Base-by-base conservation (phyloP, 2,329 filamentous ascomycete species). In the Colletotrichum brevisporum region DNA sequence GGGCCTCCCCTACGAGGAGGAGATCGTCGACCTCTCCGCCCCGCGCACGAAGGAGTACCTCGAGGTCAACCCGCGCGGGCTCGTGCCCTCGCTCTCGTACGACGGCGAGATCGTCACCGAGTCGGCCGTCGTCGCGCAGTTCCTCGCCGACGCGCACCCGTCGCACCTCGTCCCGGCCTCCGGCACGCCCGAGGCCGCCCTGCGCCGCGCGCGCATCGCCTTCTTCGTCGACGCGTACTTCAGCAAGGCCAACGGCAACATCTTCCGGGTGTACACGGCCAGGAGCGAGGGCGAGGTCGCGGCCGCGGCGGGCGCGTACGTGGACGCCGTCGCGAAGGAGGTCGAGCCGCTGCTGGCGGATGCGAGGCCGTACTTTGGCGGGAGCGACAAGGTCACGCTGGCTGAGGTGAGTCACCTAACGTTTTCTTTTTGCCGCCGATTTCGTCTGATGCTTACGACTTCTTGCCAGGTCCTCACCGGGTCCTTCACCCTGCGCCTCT, bases 1-100 rank as follows among this genome's bases (percentile, higher is more conserved):
- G 13, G 84, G 85, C 12, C 76, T 94, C 36, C 83, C 88, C 0
- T 93, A 89, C 74, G 89, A 93, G 66, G 90, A 94, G 73, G 89
- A 92, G 69, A 88, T 89, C 66, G 92, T 97, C 74, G 91, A 95
- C 77, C 85, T 96, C 54, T 79, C 82, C 73, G 86, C 80, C 10
- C 93, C 93, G 0, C 89, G 93, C 10, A 89, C 91, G 31, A 83
- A 88, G 45, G 93, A 91, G 84, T 96, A 95, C 77, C 86, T 96
- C 9, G 83, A 90, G 59, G 82, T 96, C 77, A 95, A 95, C 82
- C 92, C 93, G 72, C 89, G 92, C 65, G 94, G 94, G 15, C 88
- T 94, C 3, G 92, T 96, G 5, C 93, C 94, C 0, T 82, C 89
- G 0, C 81, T 96, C 64, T 86, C 87, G 26, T 91, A 92, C 83